Conservation (phyloP, 108 stramenopile genomes). For the Cyclostephanos invisitatus region DNA sequence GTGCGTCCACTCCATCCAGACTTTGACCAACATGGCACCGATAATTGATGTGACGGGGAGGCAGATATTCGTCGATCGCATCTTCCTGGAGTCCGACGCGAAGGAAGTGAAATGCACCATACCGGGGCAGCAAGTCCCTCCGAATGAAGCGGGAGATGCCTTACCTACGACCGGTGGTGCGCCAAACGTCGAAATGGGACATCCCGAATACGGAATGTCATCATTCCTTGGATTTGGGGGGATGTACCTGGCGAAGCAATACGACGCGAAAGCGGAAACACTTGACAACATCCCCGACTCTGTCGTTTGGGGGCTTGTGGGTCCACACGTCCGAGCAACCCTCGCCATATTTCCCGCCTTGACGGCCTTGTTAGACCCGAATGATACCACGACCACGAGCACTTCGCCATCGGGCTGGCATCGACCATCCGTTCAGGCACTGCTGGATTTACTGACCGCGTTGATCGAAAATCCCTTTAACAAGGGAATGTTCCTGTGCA, state of each 20-base stretch:
- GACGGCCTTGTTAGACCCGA: slow-evolving; percentile 36
- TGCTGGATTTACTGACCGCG: slow-evolving; percentile 40
- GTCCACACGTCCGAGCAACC: slow-evolving; percentile 28
- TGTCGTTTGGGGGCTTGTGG: slow-evolving; percentile 30
- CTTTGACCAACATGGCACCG: slow-evolving; percentile 68
- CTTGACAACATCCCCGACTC: slow-evolving; percentile 34
- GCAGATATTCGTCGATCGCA: slow-evolving; percentile 68
- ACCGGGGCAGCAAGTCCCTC: slow-evolving; percentile 44
- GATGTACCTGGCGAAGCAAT: slow-evolving; percentile 70
- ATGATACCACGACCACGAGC: slow-evolving; percentile 33
- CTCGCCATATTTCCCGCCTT: slow-evolving; percentile 46
- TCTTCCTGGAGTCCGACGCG: slow-evolving; percentile 56
- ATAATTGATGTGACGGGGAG: slow-evolving; percentile 76
- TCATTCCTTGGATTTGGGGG: slow-evolving; percentile 67
- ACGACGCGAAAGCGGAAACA: slow-evolving; percentile 56
- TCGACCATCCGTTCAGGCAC: slow-evolving; percentile 44
- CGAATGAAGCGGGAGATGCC: slow-evolving; percentile 33
- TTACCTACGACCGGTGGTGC: background rate
- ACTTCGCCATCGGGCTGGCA: slow-evolving; percentile 46
- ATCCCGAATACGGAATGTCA: slow-evolving; percentile 54
- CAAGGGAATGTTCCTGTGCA: slow-evolving; percentile 61
- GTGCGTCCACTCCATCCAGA: slow-evolving; percentile 61
- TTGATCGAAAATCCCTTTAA: slow-evolving; percentile 54
- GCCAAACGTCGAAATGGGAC: slow-evolving; percentile 11
- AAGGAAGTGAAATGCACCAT: slow-evolving; percentile 43